Conservation (phyloP, 2,329 filamentous ascomycete genomes). For the Talaromyces verruculosus region DNA sequence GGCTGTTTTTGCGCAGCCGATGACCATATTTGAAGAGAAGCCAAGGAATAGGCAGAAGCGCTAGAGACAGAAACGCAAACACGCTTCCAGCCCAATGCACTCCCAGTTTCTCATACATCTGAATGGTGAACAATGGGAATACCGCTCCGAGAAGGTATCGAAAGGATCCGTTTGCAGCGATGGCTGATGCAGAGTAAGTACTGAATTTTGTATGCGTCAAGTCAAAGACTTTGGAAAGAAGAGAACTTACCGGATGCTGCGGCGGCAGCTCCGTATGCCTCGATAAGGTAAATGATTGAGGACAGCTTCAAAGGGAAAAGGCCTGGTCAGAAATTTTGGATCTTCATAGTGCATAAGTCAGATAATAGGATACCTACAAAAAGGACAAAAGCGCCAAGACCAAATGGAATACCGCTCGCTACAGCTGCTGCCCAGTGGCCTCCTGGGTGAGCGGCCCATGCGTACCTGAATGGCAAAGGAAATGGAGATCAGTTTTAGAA, state of each 20-base stretch:
- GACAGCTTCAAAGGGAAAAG: neutral
- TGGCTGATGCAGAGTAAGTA: constrained; percentile 10
- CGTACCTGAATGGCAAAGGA: constrained; percentile 17
- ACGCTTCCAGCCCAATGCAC: constrained; percentile 41
- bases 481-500: neutral
- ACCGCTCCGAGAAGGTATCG: constrained; percentile 32
- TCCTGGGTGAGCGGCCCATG: constrained; percentile 14
- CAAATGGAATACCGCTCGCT: constrained; percentile 20
- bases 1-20: constrained; percentile 31
- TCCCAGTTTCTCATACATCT: constrained; percentile 40
- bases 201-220: neutral
- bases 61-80: constrained; percentile 40
- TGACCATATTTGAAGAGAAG: constrained; percentile 40
- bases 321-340: neutral
- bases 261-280: constrained; percentile 16
- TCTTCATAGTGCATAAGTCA: neutral
- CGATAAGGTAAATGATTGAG: constrained; percentile 19
- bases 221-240: neutral
- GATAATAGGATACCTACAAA: constrained; percentile 8
- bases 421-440: constrained; percentile 17
- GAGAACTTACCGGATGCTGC: constrained; percentile 19
- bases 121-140: constrained; percentile 36
- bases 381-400: constrained; percentile 20
- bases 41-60: constrained; percentile 41
- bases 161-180: constrained; percentile 20